Evolutionary conservation across 148 eudicot species (phyloP).

Genomic region (Vaccinium darrowii): DNA sequence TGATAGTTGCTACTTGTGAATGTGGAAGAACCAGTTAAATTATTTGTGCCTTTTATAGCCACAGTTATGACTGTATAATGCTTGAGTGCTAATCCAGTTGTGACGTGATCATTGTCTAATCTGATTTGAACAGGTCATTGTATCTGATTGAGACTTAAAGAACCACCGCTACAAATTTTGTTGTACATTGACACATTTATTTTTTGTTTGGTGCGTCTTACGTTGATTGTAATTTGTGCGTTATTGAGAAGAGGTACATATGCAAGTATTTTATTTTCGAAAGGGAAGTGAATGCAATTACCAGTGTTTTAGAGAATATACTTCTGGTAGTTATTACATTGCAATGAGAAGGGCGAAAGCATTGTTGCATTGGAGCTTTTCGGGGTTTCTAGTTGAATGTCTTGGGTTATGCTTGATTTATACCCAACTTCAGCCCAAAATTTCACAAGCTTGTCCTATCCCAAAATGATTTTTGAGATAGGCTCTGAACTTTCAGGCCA

Average conservation of each 20-base stretch:
- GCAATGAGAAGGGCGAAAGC: neutral
- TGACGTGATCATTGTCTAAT: neutral
- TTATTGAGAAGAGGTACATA: neutral
- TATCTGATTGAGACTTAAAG: neutral
- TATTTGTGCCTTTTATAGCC: neutral
- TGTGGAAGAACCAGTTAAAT: neutral
- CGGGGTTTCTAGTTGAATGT: neutral
- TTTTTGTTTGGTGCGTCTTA: neutral
- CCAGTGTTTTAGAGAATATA: neutral
- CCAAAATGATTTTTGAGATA: neutral
- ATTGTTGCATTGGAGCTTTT: neutral
- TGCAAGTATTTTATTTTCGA: neutral
- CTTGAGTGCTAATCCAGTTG: neutral
- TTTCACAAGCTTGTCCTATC: neutral
- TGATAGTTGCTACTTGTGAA: neutral
- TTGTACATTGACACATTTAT: neutral
- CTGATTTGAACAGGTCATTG: neutral
- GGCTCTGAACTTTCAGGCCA: neutral
- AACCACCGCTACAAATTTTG: neutral
- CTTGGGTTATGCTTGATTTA: neutral
- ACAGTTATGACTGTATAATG: neutral
- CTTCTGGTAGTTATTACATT: neutral
- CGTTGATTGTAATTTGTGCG: neutral
- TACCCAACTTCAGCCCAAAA: constrained; percentile 1
- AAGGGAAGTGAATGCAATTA: neutral